Evolutionary conservation across 768 basidiomycete genomes (phyloP).

Genomic region (Trametopsis cervina): DNA sequence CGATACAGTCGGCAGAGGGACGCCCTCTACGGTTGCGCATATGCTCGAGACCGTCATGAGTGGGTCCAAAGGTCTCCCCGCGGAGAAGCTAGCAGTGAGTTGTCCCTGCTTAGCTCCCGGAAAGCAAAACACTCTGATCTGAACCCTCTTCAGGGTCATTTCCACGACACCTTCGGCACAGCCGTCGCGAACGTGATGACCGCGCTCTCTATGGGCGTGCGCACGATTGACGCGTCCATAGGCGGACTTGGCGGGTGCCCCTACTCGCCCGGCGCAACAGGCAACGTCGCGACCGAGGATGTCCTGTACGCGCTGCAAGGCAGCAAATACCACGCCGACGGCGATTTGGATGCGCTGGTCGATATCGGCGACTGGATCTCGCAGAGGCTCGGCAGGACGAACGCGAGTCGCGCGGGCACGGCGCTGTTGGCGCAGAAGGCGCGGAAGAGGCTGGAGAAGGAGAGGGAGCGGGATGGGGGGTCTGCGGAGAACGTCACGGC

Average conservation of each 20-base stretch:
- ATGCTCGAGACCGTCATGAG: constrained; percentile 69
- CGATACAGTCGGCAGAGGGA: constrained; percentile 87
- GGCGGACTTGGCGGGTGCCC: constrained; percentile 94
- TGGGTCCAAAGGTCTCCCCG: constrained; percentile 46
- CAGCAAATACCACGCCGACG: constrained; percentile 50
- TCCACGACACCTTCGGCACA: constrained; percentile 88
- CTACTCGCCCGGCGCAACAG: constrained; percentile 92
- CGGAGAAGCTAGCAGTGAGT: constrained; percentile 65
- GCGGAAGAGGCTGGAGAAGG: constrained; percentile 24
- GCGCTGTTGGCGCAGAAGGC: constrained; percentile 53
- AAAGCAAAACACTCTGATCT: background rate
- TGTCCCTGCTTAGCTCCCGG: background rate
- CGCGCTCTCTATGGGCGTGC: constrained; percentile 66
- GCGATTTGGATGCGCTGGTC: constrained; percentile 62
- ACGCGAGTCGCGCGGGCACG: constrained; percentile 69
- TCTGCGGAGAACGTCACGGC: constrained; percentile 12
- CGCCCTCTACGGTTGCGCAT: constrained; percentile 55
- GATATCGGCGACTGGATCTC: constrained; percentile 84
- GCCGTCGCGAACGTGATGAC: constrained; percentile 71
- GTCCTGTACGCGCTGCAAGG: constrained; percentile 76
- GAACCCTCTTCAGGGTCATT: constrained; percentile 46
- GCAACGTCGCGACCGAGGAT: constrained; percentile 93
- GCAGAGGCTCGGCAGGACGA: constrained; percentile 54
- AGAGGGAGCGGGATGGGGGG: constrained; percentile 19
- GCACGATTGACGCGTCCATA: constrained; percentile 77